Conservation (phyloP, 768 basidiomycete species). For the Tremella mesenterica region DNA sequence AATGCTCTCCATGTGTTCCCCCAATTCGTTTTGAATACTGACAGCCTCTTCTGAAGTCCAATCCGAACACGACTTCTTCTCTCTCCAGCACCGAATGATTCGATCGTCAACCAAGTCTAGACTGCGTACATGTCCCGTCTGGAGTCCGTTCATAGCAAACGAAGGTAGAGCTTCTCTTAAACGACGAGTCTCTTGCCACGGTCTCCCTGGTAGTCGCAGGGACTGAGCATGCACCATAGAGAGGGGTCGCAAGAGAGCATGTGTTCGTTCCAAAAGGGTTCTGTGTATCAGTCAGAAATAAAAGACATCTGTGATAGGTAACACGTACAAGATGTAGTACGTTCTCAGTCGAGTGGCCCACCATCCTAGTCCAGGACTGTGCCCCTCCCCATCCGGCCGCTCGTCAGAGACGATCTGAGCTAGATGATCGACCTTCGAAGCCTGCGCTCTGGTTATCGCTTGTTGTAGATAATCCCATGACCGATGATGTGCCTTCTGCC, state of each 20-base stretch:
- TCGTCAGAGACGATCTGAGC: not conserved
- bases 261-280: not conserved
- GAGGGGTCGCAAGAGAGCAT: not conserved
- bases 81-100: not conserved
- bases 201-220: not conserved
- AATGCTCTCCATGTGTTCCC: not conserved
- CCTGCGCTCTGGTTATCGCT: not conserved
- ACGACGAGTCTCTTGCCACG: not conserved
- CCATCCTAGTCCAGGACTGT: not conserved
- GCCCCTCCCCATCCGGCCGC: not conserved
- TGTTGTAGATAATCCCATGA: slow-evolving; percentile 2
- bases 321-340: slow-evolving; percentile 1
- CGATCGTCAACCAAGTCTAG: not conserved
- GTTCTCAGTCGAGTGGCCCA: slow-evolving; percentile 1
- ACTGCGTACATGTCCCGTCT: not conserved
- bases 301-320: not conserved
- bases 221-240: not conserved
- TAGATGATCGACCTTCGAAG: not conserved
- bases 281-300: not conserved
- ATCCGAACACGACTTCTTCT: not conserved
- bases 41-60: not conserved
- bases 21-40: not conserved
- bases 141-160: not conserved
- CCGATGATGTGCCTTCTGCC: not conserved
- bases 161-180: not conserved